Conservation (phyloP, 164 flowering plant species). For the Umbellularia californica region DNA sequence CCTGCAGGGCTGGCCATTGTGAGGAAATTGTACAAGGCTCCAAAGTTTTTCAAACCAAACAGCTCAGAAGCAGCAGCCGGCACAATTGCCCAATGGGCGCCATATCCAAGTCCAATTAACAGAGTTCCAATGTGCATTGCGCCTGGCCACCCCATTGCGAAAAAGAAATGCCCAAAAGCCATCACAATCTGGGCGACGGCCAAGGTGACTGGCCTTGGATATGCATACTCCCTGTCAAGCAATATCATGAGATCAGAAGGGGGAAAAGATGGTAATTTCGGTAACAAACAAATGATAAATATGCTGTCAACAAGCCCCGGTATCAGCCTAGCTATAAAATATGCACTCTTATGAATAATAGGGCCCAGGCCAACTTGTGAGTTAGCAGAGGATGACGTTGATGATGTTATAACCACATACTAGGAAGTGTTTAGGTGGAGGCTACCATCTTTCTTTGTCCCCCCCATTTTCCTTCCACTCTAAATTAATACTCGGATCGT, state of each 20-base stretch:
- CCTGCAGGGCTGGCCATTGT: conserved; percentile 89
- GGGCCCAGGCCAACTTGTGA: neutral
- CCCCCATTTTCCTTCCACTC: neutral
- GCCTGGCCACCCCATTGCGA: conserved; percentile 92
- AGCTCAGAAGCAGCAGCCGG: conserved; percentile 94
- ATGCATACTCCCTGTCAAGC: conserved; percentile 62
- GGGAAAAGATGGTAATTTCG: neutral
- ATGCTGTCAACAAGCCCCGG: neutral
- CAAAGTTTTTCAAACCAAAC: conserved; percentile 90
- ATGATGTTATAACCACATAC: too few species aligned
- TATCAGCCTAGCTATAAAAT: neutral
- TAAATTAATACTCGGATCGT: neutral
- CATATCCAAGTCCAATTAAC: conserved; percentile 90
- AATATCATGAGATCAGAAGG: neutral
- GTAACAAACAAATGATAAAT: neutral
- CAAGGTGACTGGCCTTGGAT: conserved; percentile 81
- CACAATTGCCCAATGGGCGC: conserved; percentile 96
- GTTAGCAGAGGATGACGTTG: neutral
- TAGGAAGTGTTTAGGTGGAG: too few species aligned
- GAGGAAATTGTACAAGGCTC: conserved; percentile 87
- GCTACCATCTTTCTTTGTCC: neutral
- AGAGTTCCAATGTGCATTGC: conserved; percentile 80
- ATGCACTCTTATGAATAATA: neutral
- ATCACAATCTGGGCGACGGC: conserved; percentile 70
- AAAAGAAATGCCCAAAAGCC: conserved; percentile 76